Conservation (phyloP, 2,329 filamentous ascomycete species). For the Fusarium sp. region DNA sequence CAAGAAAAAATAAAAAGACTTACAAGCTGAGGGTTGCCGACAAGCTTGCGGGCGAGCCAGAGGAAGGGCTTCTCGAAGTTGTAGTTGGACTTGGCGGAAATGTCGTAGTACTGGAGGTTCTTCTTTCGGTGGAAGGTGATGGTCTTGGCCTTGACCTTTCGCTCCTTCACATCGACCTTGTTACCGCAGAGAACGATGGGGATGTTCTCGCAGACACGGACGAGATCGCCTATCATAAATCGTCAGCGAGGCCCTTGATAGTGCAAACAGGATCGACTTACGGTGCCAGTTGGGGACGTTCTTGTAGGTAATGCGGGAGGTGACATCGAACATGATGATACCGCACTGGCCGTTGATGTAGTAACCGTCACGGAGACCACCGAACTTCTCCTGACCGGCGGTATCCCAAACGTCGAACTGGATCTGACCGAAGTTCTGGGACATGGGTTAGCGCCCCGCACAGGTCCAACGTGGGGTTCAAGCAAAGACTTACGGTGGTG, state of each 20-base stretch:
- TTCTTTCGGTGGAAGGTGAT: conserved; percentile 99
- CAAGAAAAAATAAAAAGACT: conserved; percentile 1
- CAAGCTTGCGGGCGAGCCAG: conserved; percentile 98
- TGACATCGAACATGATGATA: conserved; percentile 99
- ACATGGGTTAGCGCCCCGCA: conserved; percentile 45
- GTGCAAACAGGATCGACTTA: conserved; percentile 64
- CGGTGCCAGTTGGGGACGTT: conserved; percentile 99
- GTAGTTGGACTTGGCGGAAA: conserved; percentile 99
- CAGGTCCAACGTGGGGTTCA: conserved; percentile 35
- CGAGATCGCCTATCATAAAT: conserved; percentile 80
- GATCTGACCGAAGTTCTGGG: conserved; percentile 91
- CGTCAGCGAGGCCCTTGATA: conserved; percentile 28
- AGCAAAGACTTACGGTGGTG: conserved; percentile 82
- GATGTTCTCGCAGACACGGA: conserved; percentile 99
- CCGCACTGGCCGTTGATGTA: conserved; percentile 99
- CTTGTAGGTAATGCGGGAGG: conserved; percentile 99
- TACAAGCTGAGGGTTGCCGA: conserved; percentile 78
- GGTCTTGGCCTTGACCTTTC: conserved; percentile 99
- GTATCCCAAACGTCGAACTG: conserved; percentile 99
- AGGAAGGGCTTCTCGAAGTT: conserved; percentile 99
- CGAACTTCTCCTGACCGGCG: conserved; percentile 99
- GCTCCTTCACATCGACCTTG: conserved; percentile 99
- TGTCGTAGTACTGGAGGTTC: conserved; percentile 99
- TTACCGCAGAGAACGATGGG: conserved; percentile 98
- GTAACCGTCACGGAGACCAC: conserved; percentile 98